phyloP scores from a whole-genome alignment of 2,329 filamentous ascomycete species.

The Juglanconis oblonga region DNA sequence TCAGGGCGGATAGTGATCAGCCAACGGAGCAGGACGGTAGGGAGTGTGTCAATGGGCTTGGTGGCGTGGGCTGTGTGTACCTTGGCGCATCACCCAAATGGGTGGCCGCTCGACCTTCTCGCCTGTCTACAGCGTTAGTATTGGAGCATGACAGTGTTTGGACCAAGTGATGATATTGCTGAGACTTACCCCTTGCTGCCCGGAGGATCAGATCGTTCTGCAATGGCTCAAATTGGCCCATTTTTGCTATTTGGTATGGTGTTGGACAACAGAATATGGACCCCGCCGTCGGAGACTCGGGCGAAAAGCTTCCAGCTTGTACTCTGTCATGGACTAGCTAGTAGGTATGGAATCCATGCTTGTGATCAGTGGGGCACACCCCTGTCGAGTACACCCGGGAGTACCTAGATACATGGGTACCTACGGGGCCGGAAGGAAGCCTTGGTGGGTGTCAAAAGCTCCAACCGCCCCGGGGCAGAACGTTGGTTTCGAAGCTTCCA shows the following conservation, averaged over 20 bases:
- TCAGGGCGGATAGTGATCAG: constrained; percentile 12
- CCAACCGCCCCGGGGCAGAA: not conserved
- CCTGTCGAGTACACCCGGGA: not conserved
- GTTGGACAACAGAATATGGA: not conserved
- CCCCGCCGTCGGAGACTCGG: not conserved
- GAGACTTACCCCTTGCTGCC: constrained; percentile 74
- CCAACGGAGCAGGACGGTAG: constrained; percentile 6
- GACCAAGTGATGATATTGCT: not conserved
- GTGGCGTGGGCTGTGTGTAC: constrained; percentile 46
- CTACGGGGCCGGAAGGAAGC: not conserved
- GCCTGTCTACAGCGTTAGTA: constrained; percentile 48
- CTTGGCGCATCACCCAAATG: constrained; percentile 99
- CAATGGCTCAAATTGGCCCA: constrained; percentile 66
- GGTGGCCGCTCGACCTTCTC: constrained; percentile 89
- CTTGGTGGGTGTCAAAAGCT: not conserved
- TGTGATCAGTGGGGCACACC: not conserved
- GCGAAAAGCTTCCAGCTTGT: not conserved
- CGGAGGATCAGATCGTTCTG: constrained; percentile 91
- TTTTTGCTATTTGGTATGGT: constrained; percentile 5
- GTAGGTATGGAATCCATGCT: not conserved
- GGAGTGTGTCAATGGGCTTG: constrained; percentile 16
- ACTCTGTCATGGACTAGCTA: not conserved
- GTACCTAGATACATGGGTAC: not conserved
- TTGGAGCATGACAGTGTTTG: not conserved
- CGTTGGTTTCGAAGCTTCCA: not conserved